These are phyloP conservation scores for Magnaporthales sp. DNA, from an alignment of 2,329 filamentous ascomycete species.

Conservation along the genomic window DNA sequence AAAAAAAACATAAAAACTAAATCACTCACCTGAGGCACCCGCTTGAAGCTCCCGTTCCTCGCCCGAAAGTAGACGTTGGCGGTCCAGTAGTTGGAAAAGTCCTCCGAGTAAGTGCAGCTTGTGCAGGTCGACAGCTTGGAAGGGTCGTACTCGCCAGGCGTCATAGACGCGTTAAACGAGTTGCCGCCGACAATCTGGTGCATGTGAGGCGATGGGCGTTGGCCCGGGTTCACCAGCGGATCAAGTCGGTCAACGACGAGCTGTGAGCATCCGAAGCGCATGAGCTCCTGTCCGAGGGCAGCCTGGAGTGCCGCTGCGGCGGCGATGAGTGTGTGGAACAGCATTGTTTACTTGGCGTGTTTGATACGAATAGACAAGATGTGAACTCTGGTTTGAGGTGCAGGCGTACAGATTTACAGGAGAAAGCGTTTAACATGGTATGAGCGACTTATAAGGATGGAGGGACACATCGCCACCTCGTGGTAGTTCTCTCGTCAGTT, in stretches of 20 bases:
- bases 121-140: conserved; percentile 10
- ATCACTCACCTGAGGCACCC: conserved; percentile 7
- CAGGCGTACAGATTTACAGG: background rate
- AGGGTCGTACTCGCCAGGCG: conserved; percentile 7
- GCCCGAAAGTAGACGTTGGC: conserved; percentile 13
- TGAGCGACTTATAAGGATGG: background rate
- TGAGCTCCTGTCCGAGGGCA: conserved; percentile 23
- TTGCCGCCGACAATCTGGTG: conserved; percentile 15
- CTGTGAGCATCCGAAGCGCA: conserved; percentile 26
- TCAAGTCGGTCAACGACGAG: conserved; percentile 22
- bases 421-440: background rate
- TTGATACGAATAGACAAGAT: background rate
- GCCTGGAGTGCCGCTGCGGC: conserved; percentile 14
- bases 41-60: conserved; percentile 10
- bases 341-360: conserved; percentile 14
- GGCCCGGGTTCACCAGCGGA: conserved; percentile 12
- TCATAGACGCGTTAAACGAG: conserved; percentile 20
- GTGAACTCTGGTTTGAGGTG: background rate
- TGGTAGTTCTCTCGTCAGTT: no score
- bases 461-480: background rate
- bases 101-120: conserved; percentile 14
- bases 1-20: background rate
- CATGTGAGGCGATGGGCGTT: conserved; percentile 10
- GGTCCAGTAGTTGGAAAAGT: conserved; percentile 26
- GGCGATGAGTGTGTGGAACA: conserved; percentile 16